Percentiles rank a stretch among this genome's conserved stretches.
Evolutionary conservation across 108 stramenopile species (phyloP).

Genomic region (Pseudonitzschia multiseries): DNA sequence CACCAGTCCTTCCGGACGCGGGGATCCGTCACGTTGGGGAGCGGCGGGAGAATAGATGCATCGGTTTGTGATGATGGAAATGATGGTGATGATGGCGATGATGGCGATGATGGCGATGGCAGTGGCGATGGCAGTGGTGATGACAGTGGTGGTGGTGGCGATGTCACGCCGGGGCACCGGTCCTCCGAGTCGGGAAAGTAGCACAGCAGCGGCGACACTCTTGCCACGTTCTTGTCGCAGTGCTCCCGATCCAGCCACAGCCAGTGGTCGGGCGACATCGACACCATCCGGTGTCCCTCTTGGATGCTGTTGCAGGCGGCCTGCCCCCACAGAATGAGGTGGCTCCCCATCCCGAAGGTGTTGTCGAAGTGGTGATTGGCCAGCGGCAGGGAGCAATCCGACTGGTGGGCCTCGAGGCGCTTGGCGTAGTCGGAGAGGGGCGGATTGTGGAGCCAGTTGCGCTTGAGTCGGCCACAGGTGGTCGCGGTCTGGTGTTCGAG

Average conservation of each 20-base stretch:
- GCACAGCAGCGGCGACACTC: conserved; percentile 38
- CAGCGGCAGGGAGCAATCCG: conserved; percentile 33
- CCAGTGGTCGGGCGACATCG: conserved; percentile 31
- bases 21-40: conserved; percentile 26
- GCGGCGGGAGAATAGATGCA: too few relatives aligned
- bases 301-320: conserved; percentile 55
- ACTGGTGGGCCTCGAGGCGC: conserved; percentile 24
- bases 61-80: too few relatives aligned
- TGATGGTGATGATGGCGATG: too few relatives aligned
- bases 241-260: conserved; percentile 50
- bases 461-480: conserved; percentile 19
- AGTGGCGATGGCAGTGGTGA: too few relatives aligned
- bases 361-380: conserved; percentile 38
- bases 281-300: conserved; percentile 10
- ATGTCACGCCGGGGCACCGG: conserved; percentile 20
- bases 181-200: conserved; percentile 52
- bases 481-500: conserved; percentile 6
- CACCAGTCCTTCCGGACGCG: conserved; percentile 21
- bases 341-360: conserved; percentile 47
- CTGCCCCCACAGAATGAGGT: conserved; percentile 50
- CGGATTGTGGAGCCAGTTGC: conserved; percentile 35
- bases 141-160: too few relatives aligned
- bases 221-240: conserved; percentile 20
- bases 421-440: conserved; percentile 30
- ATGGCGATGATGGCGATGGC: too few relatives aligned